These are phyloP conservation scores for Ophiocordyceps sinensis DNA, from an alignment of 2,329 filamentous ascomycete genomes.

Conservation along the genomic window DNA sequence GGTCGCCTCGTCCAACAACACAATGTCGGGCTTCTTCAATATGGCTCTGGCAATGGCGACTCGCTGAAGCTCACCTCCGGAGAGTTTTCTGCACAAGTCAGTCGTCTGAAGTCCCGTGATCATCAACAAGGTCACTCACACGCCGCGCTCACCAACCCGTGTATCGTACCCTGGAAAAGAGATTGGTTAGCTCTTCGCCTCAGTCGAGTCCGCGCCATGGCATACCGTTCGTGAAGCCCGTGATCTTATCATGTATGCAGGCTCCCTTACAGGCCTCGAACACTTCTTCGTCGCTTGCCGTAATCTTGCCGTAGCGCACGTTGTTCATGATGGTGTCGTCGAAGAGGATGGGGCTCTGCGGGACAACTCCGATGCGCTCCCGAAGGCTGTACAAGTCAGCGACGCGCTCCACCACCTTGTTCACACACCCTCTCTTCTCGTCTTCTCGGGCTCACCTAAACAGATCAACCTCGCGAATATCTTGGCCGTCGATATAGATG, in stretches of 20 bases:
- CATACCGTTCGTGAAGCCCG: conserved; percentile 34
- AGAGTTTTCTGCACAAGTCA: conserved; percentile 34
- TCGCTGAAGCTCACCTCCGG: conserved; percentile 51
- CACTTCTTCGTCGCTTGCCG: conserved; percentile 40
- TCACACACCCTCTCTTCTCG: not conserved
- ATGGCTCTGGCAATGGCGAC: conserved; percentile 58
- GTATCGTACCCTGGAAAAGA: conserved; percentile 28
- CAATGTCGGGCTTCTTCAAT: conserved; percentile 58
- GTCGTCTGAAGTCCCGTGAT: not conserved
- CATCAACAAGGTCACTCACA: conserved; percentile 17
- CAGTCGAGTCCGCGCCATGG: not conserved
- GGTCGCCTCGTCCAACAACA: conserved; percentile 67
- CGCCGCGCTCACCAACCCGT: conserved; percentile 34
- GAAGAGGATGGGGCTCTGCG: conserved; percentile 40
- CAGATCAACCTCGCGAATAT: conserved; percentile 38
- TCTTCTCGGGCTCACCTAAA: conserved; percentile 19
- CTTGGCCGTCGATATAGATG: conserved; percentile 41
- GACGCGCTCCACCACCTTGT: not conserved
- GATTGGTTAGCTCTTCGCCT: not conserved
- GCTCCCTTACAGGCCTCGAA: conserved; percentile 39
- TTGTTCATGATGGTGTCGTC: conserved; percentile 46
- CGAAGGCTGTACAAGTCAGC: conserved; percentile 24
- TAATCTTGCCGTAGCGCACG: conserved; percentile 39
- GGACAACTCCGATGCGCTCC: conserved; percentile 39
- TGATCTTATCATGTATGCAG: conserved; percentile 43